Base-by-base conservation (phyloP, 495 filamentous ascomycete genomes). In the Penicillium canescens region DNA sequence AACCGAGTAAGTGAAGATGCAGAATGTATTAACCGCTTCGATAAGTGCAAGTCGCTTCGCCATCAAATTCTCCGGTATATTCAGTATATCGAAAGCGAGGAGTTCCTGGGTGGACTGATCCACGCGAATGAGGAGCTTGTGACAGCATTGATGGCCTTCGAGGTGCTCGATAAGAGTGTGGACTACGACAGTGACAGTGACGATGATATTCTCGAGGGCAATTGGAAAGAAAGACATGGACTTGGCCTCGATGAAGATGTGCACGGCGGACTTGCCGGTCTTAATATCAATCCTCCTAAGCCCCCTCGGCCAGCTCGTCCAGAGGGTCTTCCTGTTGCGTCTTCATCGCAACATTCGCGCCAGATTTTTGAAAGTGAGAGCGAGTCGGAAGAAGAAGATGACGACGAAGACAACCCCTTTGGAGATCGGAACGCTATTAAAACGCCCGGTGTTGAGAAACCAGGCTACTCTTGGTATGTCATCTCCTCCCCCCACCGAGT, bases 141-240 rank as follows among this genome's bases (percentile, higher is more conserved):
- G 40, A 86, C 84, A n/a, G 92, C 92, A 2, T 76, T 99, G 50
- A 96, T 94, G 84, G 87, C 92, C 0, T 99, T 90, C 65, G 94
- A 97, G 69, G 88, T 95, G 45, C 78, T 96, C 21, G 92, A 99
- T 66, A 92, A 94, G 58, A 96, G 94, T 55, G 87, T 97, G 52
- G 92, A 97, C 55, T 91, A 96, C 43, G 94, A 99, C 69, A 96
- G 91, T 60, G 95, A 99, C 65, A 96, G 91, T 45, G 95, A 98
- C 23, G 72, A 78, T 18, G 73, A 78, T 40, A 68, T 63, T 46
- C 68, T 68, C 12, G 68, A 70, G 34, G 63, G 57, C 14, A 73
- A 65, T 54, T 72, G 70, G 72, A 68, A 59, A 12, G 69, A 12
- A 62, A 64, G 28, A 41, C 57, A 12, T 56, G 62, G 28, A 41